phyloP scores from a whole-genome alignment of 805 yeast species.

The Wickerhamomyces chambardii region DNA sequence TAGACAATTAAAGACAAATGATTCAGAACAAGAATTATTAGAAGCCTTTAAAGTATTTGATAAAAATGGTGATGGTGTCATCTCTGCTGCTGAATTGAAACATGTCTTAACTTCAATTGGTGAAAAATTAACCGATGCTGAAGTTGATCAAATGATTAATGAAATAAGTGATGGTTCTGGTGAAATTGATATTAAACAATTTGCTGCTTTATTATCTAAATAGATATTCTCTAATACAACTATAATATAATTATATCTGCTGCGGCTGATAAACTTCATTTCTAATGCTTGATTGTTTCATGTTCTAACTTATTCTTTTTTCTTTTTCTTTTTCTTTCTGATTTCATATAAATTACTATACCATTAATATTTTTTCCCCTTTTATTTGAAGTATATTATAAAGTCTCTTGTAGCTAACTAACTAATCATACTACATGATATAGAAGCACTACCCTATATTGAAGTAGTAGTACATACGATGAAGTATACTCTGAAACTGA shows the following conservation, averaged over 20 bases:
- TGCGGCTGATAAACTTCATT: no score
- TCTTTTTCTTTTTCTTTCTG: no score
- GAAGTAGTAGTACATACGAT: no score
- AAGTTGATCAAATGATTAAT: slow-evolving; percentile 93
- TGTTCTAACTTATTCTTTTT: neutral
- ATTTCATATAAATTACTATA: no score
- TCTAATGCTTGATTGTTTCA: neutral
- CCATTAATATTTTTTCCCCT: no score
- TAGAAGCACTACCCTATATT: no score
- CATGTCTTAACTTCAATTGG: slow-evolving; percentile 97
- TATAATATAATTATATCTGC: no score
- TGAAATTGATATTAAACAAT: slow-evolving; percentile 94
- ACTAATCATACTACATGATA: no score
- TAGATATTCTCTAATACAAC: slow-evolving; percentile 19
- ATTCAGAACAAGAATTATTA: slow-evolving; percentile 91
- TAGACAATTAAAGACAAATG: slow-evolving; percentile 92
- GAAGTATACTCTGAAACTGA: no score
- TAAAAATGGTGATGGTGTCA: slow-evolving; percentile 91
- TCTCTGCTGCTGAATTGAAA: slow-evolving; percentile 92
- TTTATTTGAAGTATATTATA: no score
- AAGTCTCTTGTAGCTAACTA: no score
- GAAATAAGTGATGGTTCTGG: slow-evolving; percentile 97
- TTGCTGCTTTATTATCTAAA: slow-evolving; percentile 83
- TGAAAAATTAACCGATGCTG: slow-evolving; percentile 92
- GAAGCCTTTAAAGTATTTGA: slow-evolving; percentile 99